phyloP scores from a whole-genome alignment of 371 early-diverging fungal species.

The Mortierella sp. region DNA sequence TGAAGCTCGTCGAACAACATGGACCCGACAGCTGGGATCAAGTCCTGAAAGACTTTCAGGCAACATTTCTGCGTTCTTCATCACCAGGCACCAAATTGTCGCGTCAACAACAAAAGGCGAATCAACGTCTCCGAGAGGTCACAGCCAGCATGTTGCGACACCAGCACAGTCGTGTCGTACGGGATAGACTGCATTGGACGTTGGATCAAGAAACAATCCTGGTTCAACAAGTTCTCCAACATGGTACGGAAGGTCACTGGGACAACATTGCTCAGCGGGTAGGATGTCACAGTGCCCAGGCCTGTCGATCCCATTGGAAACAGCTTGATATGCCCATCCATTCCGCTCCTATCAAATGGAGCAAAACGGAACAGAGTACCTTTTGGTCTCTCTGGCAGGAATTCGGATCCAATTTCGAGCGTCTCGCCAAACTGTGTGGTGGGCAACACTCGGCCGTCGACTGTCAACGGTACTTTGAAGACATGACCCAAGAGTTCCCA shows the following conservation, averaged over 20 bases:
- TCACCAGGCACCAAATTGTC: background rate
- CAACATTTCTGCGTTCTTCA: conserved; percentile 5
- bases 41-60: conserved; percentile 19
- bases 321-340: conserved; percentile 41
- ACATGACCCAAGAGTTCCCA: conserved; percentile 19
- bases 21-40: conserved; percentile 18
- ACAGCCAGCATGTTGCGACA: conserved; percentile 8
- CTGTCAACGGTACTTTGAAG: conserved; percentile 28
- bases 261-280: conserved; percentile 12
- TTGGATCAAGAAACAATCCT: conserved; percentile 35
- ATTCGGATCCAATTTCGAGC: conserved; percentile 27
- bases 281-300: conserved; percentile 21
- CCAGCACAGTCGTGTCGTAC: conserved; percentile 20
- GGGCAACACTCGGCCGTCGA: conserved; percentile 19
- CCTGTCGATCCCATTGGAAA: conserved; percentile 42
- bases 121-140: conserved; percentile 4
- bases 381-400: conserved; percentile 38
- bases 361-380: conserved; percentile 16
- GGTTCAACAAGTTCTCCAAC: conserved; percentile 36
- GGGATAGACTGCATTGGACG: conserved; percentile 18
- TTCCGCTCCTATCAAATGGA: conserved; percentile 16
- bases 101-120: background rate
- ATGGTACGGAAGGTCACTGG: conserved; percentile 30
- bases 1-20: conserved; percentile 19
- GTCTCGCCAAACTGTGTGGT: conserved; percentile 8